These are phyloP conservation scores for Pseudomicrostroma phylloplanum DNA, from an alignment of 1,284 basidiomycete species.

Conservation along the genomic window DNA sequence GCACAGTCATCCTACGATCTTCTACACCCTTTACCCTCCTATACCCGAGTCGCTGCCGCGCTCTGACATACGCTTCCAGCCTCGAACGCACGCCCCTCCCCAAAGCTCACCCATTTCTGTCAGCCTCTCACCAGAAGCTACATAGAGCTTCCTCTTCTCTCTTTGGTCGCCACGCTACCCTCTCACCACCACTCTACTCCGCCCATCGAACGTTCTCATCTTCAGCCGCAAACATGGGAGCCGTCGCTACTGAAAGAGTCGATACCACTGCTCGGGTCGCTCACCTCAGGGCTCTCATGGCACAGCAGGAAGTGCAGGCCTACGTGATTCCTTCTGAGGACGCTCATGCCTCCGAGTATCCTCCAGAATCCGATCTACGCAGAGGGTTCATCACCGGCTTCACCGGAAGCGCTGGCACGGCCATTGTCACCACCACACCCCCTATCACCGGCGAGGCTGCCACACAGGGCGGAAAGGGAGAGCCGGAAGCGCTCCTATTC, in stretches of 20 bases:
- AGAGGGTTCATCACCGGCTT: constrained; percentile 85
- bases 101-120: no score
- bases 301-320: constrained; percentile 27
- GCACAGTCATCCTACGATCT: no score
- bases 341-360: constrained; percentile 80
- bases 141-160: no score
- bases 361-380: constrained; percentile 61
- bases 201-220: no score
- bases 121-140: no score
- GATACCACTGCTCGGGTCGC: constrained; percentile 36
- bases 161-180: no score
- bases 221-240: constrained; percentile 30
- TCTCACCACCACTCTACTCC: no score
- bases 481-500: constrained; percentile 59
- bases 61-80: no score
- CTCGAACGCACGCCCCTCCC: no score
- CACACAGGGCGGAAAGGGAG: background rate
- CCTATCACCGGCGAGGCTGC: constrained; percentile 29
- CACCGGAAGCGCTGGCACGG: constrained; percentile 79
- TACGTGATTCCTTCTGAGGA: constrained; percentile 52
- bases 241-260: constrained; percentile 39
- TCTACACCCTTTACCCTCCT: no score
- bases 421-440: constrained; percentile 61
- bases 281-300: constrained; percentile 36
- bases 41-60: no score